Conservation (phyloP, 2,329 filamentous ascomycete genomes). For the Xenosphaeropsis pyriputrescens region DNA sequence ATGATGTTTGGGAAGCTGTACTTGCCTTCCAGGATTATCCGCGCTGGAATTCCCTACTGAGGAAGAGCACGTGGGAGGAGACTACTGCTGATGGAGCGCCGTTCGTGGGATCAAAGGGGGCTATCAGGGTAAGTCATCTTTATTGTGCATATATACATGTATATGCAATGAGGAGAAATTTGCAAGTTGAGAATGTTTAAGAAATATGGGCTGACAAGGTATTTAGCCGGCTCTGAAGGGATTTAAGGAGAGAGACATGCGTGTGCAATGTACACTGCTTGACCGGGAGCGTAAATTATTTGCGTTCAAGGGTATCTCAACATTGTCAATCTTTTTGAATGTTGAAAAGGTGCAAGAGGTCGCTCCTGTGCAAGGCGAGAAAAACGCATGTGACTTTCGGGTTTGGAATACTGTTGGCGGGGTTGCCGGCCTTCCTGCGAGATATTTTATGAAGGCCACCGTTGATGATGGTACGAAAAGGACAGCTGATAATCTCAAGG, state of each 20-base stretch:
- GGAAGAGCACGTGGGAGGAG: constrained; percentile 6
- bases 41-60: constrained; percentile 3
- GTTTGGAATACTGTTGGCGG: constrained; percentile 8
- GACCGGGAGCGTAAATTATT: constrained; percentile 7
- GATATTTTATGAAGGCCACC: background rate
- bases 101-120: constrained; percentile 6
- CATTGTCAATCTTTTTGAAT: constrained; percentile 8
- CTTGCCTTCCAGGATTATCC: constrained; percentile 6
- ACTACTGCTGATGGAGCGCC: constrained; percentile 5
- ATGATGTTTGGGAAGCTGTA: constrained; percentile 8
- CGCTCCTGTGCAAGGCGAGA: constrained; percentile 5
- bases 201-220: background rate
- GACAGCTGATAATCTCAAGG: background rate
- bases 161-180: background rate
- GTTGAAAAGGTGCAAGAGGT: constrained; percentile 10
- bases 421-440: constrained; percentile 6
- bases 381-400: constrained; percentile 9
- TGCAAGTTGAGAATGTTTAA: background rate
- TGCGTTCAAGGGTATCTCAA: constrained; percentile 4
- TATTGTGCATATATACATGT: background rate
- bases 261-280: constrained; percentile 5
- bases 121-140: constrained; percentile 6
- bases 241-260: background rate
- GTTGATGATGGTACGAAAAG: background rate
- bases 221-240: constrained; percentile 1